Percentiles rank a stretch among this genome's conserved stretches.
Conservation (phyloP, 225 moss, liverwort and hornwort genomes). For the Physcomitrellopsis africana region DNA sequence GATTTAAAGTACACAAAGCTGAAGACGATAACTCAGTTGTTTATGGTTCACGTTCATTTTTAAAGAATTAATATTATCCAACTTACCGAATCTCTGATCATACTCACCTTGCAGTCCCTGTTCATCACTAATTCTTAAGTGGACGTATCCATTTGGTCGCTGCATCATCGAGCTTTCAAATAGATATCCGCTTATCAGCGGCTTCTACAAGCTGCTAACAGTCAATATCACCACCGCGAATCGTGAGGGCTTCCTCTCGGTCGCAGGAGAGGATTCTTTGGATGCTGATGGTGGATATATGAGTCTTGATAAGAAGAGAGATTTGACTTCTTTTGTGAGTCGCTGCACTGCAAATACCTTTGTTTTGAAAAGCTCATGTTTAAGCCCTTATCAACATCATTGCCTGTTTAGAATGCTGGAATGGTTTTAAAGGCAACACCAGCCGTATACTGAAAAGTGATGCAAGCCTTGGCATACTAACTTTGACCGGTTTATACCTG, state of each 20-base stretch:
- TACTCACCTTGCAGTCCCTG: constrained; percentile 52
- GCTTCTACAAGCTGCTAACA: constrained; percentile 88
- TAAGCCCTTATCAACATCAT: constrained; percentile 4
- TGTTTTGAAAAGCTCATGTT: constrained; percentile 7
- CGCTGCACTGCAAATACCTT: constrained; percentile 5
- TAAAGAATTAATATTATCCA: background rate
- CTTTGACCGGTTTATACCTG: constrained; percentile 5
- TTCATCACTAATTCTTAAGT: constrained; percentile 76
- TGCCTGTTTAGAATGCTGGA: background rate
- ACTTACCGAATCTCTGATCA: constrained; percentile 19
- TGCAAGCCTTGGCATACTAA: background rate
- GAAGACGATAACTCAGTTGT: background rate
- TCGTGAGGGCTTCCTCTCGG: constrained; percentile 57
- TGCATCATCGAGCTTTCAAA: constrained; percentile 85
- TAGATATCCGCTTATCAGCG: constrained; percentile 87
- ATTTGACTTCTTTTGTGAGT: constrained; percentile 24
- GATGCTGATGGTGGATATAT: constrained; percentile 26
- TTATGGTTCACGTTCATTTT: background rate
- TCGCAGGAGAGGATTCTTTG: constrained; percentile 23
- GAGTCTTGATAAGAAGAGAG: constrained; percentile 3
- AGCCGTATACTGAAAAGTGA: no score
- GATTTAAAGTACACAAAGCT: background rate
- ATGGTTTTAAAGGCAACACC: constrained; percentile 8
- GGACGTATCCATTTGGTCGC: constrained; percentile 84
- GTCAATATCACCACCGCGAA: constrained; percentile 75